phyloP scores from a whole-genome alignment of 306 rosid genomes.

The Chamaecrista fasciculata region DNA sequence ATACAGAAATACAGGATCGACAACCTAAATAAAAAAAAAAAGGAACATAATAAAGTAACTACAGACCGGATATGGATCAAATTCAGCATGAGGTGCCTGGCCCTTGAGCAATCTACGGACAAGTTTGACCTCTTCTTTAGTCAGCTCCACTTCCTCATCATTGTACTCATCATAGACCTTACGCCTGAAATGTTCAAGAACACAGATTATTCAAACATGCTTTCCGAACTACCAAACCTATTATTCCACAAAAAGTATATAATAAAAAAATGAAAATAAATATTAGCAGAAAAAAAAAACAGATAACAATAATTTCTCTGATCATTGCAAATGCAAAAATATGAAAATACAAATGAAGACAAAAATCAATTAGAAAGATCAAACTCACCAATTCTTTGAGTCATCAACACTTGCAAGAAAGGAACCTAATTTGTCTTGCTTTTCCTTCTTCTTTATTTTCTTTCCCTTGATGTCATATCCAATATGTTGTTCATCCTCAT shows the following conservation, averaged over 20 bases:
- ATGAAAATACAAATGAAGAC: conserved; percentile 11
- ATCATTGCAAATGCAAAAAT: not conserved
- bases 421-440: conserved; percentile 67
- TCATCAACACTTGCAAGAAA: conserved; percentile 81
- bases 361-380: not conserved
- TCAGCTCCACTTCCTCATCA: conserved; percentile 73
- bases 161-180: conserved; percentile 74
- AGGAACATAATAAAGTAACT: conserved; percentile 13
- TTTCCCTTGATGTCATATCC: conserved; percentile 84
- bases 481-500: conserved; percentile 80
- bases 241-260: not conserved
- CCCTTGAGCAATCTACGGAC: conserved; percentile 61
- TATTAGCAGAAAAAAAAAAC: not conserved
- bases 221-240: conserved; percentile 5
- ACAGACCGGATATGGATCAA: conserved; percentile 77
- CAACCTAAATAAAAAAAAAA: conserved; percentile 12
- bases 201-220: conserved; percentile 15
- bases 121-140: conserved; percentile 62
- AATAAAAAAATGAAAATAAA: not conserved
- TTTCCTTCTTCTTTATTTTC: conserved; percentile 77
- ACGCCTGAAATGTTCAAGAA: conserved; percentile 54
- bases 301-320: not conserved
- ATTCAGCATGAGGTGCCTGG: conserved; percentile 78
- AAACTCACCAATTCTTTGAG: conserved; percentile 74
- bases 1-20: not conserved